Conservation (phyloP, 495 filamentous ascomycete genomes). For the Penicillium lagena region DNA sequence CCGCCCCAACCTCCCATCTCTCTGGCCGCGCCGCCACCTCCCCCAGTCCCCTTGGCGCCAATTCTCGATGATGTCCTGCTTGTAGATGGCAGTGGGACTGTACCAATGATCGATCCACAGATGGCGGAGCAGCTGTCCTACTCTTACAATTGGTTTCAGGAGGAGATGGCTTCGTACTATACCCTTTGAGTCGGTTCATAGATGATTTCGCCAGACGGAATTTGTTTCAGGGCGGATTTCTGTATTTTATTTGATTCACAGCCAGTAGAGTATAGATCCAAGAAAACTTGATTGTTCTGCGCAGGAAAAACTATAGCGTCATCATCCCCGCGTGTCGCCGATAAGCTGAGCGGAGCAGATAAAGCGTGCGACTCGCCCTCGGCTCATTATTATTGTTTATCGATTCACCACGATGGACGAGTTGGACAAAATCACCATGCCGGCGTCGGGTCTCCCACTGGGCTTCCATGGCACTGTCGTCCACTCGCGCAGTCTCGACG, state of each 20-base stretch:
- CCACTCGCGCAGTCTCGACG: slow-evolving; percentile 33
- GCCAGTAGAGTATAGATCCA: too few species aligned
- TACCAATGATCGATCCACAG: slow-evolving; percentile 34
- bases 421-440: slow-evolving; percentile 7
- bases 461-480: slow-evolving; percentile 49
- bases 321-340: not conserved
- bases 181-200: slow-evolving; percentile 22
- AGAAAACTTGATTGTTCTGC: too few species aligned
- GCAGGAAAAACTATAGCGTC: too few species aligned
- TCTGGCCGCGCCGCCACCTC: slow-evolving; percentile 20
- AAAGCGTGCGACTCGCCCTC: not conserved
- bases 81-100: slow-evolving; percentile 26
- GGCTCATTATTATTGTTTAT: not conserved
- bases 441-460: slow-evolving; percentile 15
- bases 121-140: slow-evolving; percentile 38
- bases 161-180: slow-evolving; percentile 41
- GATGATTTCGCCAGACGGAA: not conserved
- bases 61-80: slow-evolving; percentile 37
- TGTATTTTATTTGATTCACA: too few species aligned
- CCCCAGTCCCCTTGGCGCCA: slow-evolving; percentile 35
- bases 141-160: slow-evolving; percentile 41
- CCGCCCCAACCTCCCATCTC: slow-evolving; percentile 15
- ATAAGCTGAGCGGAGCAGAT: not conserved
- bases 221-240: too few species aligned
- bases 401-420: slow-evolving; percentile 4